Evolutionary conservation across 148 eudicot genomes (phyloP), one percentile per base, ranked within the genome.

Genomic region (Diospyros lotus): DNA sequence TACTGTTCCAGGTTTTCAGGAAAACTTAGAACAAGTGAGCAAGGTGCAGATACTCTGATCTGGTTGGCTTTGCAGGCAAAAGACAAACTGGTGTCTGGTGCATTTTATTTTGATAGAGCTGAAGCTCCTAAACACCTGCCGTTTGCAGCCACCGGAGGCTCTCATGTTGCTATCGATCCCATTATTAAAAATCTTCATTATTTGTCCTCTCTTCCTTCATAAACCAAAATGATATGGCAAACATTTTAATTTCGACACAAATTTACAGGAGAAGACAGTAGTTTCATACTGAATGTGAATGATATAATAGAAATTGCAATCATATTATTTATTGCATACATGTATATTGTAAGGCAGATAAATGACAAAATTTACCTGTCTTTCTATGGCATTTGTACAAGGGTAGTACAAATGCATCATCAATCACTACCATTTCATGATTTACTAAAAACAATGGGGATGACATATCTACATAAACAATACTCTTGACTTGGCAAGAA

Each of bases 41-140:
- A 94, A 90, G 98, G 97, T 44, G 98, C 97, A 6, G 98, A 94
- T 58, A 94, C 97, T 0, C 69, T 90, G 6, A 69, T 94, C 44
- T 94, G 97, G 98, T 74, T 94, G 75, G 96, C 97, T 73, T 80
- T 85, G 61, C 91, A 90, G 73, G 90, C 92, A 0, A 90, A 87
- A 81, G 94, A 92, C 63, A 90, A 88, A 72, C 72, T 94, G 69
- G 82, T 69, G 12, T 68, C 96, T 0, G 97, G 98, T 58, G 88
- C 84, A 46, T 88, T 94, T 70, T 92, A 94, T 82, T 94, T 94
- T 75, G 98, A 94, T 64, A 89, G 98, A 80, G 90, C 92, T 51
- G 91, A 85, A 86, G 98, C 96, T 2, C 85, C 97, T 14, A 90
- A 94, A 74, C 96, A 94, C 87, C 83, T 92, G 81, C 77, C 80